phyloP scores from a whole-genome alignment of 2,329 filamentous ascomycete genomes.

The Samsoniella hepiali region DNA sequence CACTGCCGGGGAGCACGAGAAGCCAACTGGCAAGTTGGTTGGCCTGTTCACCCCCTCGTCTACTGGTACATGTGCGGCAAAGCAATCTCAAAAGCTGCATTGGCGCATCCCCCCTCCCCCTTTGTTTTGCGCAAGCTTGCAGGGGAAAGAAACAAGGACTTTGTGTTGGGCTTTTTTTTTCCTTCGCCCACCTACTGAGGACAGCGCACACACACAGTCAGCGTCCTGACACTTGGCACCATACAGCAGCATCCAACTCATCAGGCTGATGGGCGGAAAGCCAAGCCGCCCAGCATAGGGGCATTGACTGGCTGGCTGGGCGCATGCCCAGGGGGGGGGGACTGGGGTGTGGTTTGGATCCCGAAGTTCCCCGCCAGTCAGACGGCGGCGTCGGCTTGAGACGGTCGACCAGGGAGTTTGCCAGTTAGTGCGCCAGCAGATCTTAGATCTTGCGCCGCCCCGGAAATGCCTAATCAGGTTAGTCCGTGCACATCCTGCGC shows the following conservation, averaged over 20 bases:
- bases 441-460: slow-evolving; percentile 30
- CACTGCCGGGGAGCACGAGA: background rate
- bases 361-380: slow-evolving; percentile 24
- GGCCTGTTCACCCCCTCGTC: slow-evolving; percentile 7
- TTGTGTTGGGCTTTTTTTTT: background rate
- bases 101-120: background rate
- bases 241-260: no score
- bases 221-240: background rate
- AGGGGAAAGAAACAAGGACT: background rate
- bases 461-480: slow-evolving; percentile 31
- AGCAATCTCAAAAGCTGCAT: slow-evolving; percentile 5
- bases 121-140: background rate
- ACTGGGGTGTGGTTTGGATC: slow-evolving; percentile 23
- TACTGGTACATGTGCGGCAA: no score
- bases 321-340: background rate
- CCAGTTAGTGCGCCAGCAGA: slow-evolving; percentile 30
- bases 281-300: background rate
- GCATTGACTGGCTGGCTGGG: background rate
- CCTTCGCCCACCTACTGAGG: background rate
- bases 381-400: slow-evolving; percentile 15
- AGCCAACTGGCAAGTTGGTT: background rate
- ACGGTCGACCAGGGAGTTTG: slow-evolving; percentile 18
- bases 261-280: background rate
- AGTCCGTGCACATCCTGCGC: slow-evolving; percentile 20
- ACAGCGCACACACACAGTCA: background rate